phyloP scores from a whole-genome alignment of 371 early-diverging fungal genomes.

The Phascolomyces articulosus region DNA sequence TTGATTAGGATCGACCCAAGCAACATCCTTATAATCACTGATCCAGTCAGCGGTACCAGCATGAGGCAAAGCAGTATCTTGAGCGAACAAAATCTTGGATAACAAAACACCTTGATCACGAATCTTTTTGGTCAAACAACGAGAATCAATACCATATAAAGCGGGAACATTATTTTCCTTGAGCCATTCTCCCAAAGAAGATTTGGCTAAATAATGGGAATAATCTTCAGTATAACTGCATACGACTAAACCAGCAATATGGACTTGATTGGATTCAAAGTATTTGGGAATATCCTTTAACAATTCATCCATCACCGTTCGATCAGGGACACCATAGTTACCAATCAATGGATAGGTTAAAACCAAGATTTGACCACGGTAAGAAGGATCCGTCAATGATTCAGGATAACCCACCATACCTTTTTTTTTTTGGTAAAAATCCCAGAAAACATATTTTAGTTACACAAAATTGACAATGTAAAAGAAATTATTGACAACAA shows the following conservation, averaged over 20 bases:
- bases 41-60: slow-evolving; percentile 61
- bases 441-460: neutral
- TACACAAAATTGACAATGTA: neutral
- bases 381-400: slow-evolving; percentile 96
- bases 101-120: slow-evolving; percentile 86
- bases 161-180: slow-evolving; percentile 85
- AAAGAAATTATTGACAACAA: neutral
- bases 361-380: slow-evolving; percentile 94
- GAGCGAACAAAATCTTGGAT: slow-evolving; percentile 85
- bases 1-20: slow-evolving; percentile 91
- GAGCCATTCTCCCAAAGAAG: slow-evolving; percentile 90
- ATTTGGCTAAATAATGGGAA: slow-evolving; percentile 91
- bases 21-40: slow-evolving; percentile 72
- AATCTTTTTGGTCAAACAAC: slow-evolving; percentile 86
- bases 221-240: slow-evolving; percentile 79
- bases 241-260: slow-evolving; percentile 86
- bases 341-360: slow-evolving; percentile 86
- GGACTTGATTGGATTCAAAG: slow-evolving; percentile 88
- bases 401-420: slow-evolving; percentile 83
- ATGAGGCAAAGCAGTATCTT: slow-evolving; percentile 62
- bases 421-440: slow-evolving; percentile 24
- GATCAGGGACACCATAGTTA: slow-evolving; percentile 94
- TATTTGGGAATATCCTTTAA: slow-evolving; percentile 82
- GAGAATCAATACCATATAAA: slow-evolving; percentile 91
- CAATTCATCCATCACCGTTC: slow-evolving; percentile 70